Percentiles rank a stretch among this genome's conserved stretches.
phyloP scores from a whole-genome alignment of 2,329 filamentous ascomycete genomes.

The Ophiostoma pallidulum region DNA sequence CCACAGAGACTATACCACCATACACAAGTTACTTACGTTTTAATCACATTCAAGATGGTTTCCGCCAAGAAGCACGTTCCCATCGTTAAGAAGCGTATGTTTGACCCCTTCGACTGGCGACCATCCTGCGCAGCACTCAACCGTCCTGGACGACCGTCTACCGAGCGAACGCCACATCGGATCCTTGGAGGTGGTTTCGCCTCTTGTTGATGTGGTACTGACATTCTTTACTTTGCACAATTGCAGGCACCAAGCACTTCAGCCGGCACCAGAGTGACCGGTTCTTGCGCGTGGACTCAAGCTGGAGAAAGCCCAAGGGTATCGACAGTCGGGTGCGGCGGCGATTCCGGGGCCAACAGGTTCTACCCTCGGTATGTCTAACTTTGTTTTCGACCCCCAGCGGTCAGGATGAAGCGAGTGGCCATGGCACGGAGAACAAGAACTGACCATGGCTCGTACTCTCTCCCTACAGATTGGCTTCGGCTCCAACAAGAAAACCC shows the following conservation, averaged over 20 bases:
- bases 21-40: conserved; percentile 17
- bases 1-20: neutral
- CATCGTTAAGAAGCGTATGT: conserved; percentile 99
- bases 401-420: too few species aligned
- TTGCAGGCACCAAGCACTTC: conserved; percentile 84
- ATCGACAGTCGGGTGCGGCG: conserved; percentile 96
- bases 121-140: neutral
- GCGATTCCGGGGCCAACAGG: conserved; percentile 91
- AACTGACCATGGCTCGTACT: conserved; percentile 1
- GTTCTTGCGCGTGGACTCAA: conserved; percentile 82
- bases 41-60: conserved; percentile 64
- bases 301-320: conserved; percentile 99
- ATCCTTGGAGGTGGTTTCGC: too few species aligned
- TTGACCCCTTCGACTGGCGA: conserved; percentile 11
- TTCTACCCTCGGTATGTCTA: conserved; percentile 91
- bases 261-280: conserved; percentile 94
- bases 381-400: too few species aligned
- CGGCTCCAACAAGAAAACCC: conserved; percentile 98
- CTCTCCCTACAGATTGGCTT: conserved; percentile 73
- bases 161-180: neutral
- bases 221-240: neutral
- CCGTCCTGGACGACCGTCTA: neutral
- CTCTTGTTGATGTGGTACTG: neutral
- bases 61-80: conserved; percentile 98
- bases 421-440: too few species aligned